Evolutionary conservation across 2,329 filamentous ascomycete species (phyloP), one percentile per base, ranked within the genome.

Genomic region (Elsinoe arachidis): DNA sequence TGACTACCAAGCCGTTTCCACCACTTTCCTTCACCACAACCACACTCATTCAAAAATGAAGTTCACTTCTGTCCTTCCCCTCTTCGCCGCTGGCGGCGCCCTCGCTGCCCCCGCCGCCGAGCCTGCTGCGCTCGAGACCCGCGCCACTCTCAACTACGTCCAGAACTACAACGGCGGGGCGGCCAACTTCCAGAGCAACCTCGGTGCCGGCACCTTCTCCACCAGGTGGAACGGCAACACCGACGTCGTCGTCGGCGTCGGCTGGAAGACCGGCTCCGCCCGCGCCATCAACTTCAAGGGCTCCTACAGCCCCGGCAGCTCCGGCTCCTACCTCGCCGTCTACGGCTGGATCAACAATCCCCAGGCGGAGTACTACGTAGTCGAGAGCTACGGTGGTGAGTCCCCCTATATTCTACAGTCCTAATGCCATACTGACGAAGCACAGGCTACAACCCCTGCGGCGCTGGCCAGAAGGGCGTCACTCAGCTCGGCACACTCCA

Each of bases 361-460:
- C 0, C 69, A 80, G 17, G 72, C 81, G 64, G 80, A 82, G 62
- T 82, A 81, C 70, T 82, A 82, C 69, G 76, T 82, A 58, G 72
- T 82, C 61, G 80, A 83, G 59, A 67, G 72, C 10, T 77, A 75
- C 65, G 77, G 76, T 59, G 7, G 26, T 30, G 26, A 30, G 26
- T 30, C 7, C 2, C 5, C 7, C 26, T 9, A 7, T 30, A 5
- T 7, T 7, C 9, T 30, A 4, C 7, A 30, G 26, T 7, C 9
- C 5, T 7, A 7, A 5, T 9, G 26, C 26, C 2, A 30, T 30
- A 30, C 7, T 30, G 26, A 30, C 26, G 26, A 30, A 7, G 7
- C 26, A 30, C 26, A 30, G 73, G 72, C 44, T 76, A 80, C 63
- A 72, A 76, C 64, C 60, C 58, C 33, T 59, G 59, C 43, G 30